These are phyloP conservation scores for Chlamydomonas incerta DNA, from an alignment of 139 green algal species.

Conservation along the genomic window DNA sequence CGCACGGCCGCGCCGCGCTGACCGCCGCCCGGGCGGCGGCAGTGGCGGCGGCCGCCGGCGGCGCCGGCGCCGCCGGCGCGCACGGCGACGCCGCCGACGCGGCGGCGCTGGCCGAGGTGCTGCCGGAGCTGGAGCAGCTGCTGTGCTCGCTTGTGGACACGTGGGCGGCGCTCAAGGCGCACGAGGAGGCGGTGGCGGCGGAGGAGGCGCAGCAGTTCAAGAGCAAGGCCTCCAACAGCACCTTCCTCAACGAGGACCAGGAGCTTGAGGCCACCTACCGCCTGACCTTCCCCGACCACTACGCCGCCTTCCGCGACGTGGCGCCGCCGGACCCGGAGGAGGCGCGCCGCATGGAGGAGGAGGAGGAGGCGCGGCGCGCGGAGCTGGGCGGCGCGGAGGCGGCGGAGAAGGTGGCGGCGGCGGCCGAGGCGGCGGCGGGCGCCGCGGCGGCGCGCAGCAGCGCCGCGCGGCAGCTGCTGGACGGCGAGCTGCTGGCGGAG, in stretches of 20 bases:
- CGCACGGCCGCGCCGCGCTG: conserved; percentile 3
- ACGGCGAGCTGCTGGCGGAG: conserved; percentile 73
- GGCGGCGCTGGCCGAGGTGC: background rate
- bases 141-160: conserved; percentile 49
- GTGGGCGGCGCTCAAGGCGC: conserved; percentile 67
- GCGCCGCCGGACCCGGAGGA: conserved; percentile 54
- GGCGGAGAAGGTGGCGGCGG: background rate
- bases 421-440: background rate
- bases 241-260: conserved; percentile 80
- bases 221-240: conserved; percentile 67
- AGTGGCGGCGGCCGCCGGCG: conserved; percentile 11
- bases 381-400: background rate
- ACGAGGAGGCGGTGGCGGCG: conserved; percentile 69
- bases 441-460: conserved; percentile 57
- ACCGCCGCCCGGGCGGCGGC: background rate
- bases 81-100: too few relatives aligned
- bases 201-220: conserved; percentile 87
- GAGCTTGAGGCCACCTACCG: conserved; percentile 80
- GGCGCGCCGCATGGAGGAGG: conserved; percentile 9
- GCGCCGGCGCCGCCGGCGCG: background rate
- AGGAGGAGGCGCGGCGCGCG: background rate
- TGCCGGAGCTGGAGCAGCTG: conserved; percentile 45
- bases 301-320: conserved; percentile 80
- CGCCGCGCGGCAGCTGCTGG: conserved; percentile 66
- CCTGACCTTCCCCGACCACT: conserved; percentile 75